Base-by-base conservation (phyloP, 148 eudicot species). In the Chenopodium formosanum region DNA sequence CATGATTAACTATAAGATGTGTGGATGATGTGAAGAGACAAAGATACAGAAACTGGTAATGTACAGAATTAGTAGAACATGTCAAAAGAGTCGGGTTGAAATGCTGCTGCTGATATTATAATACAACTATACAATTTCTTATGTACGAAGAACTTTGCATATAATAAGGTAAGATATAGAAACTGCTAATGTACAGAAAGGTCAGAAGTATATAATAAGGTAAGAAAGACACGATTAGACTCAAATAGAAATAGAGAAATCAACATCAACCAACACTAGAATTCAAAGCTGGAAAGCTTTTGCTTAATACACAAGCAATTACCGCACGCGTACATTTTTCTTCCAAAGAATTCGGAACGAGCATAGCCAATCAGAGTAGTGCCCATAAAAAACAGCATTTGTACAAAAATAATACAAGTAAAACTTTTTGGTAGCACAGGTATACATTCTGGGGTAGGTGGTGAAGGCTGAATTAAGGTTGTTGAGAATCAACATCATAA, bases 281-380 rank as follows among this genome's bases (percentile, higher is more conserved):
- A 47, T 12, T 32, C 40, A 69, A 48, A 29, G 48, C 5, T 62
- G 69, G 58, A 16, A 17, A 23, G 73, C 16, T 46, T 52, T 50
- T 52, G 74, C 58, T 27, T 68, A 17, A 75, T 14, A 81, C 34
- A 46, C 67, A 81, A 75, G 75, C 68, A 34, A 66, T 9, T 9
- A 34, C 6, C 52, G 65, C 23, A 8, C 25, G 11, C 23, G 23
- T 16, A 47, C 52, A 7, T 53, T 16, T 3, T 29, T 47, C 73
- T 53, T 82, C 84, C 79, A 76, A 82, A 34, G 64, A 80, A 73
- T 22, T 75, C 20, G 79, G 79, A 82, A 25, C 68, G 11, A 53
- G 19, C 78, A 53, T 9, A 52, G 25, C 65, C 75, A 81, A 81
- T 74, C 74, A 75, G 46, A 50, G 40, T 10, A 48, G 10, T 48